phyloP scores from a whole-genome alignment of 108 stramenopile genomes.

The Aurantiochytrium sp. region DNA sequence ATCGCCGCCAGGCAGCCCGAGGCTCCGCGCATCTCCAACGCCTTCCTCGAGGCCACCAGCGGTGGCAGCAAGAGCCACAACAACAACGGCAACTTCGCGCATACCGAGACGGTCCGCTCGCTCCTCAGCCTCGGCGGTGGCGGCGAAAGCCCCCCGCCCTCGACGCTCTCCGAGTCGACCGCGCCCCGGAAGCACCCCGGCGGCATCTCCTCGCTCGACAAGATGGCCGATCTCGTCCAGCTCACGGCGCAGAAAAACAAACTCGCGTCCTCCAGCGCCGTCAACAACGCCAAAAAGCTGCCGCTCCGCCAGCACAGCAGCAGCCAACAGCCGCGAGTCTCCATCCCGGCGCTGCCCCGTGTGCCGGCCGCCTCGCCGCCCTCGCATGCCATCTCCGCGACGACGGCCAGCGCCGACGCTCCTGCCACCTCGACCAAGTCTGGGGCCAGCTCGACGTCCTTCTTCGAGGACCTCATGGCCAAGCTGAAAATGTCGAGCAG shows the following conservation, averaged over 20 bases:
- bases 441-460: background rate
- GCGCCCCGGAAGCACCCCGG: background rate
- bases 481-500: background rate
- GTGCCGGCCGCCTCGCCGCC: background rate
- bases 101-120: background rate
- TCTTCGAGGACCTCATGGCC: background rate
- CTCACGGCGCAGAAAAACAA: background rate
- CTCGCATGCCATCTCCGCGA: too few relatives aligned
- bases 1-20: background rate
- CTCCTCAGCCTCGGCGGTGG: background rate
- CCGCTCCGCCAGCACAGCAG: background rate
- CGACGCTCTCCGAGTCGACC: background rate
- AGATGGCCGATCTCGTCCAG: background rate
- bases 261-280: too few relatives aligned
- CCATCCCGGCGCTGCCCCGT: background rate
- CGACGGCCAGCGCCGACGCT: too few relatives aligned
- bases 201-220: background rate
- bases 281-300: background rate
- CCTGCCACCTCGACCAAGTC: too few relatives aligned
- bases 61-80: too few relatives aligned
- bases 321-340: background rate
- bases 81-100: background rate
- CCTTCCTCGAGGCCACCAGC: too few relatives aligned
- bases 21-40: too few relatives aligned
- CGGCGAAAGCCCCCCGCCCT: background rate